Conservation (phyloP, 78 protist genomes). For the Cyanophora paradoxa region DNA sequence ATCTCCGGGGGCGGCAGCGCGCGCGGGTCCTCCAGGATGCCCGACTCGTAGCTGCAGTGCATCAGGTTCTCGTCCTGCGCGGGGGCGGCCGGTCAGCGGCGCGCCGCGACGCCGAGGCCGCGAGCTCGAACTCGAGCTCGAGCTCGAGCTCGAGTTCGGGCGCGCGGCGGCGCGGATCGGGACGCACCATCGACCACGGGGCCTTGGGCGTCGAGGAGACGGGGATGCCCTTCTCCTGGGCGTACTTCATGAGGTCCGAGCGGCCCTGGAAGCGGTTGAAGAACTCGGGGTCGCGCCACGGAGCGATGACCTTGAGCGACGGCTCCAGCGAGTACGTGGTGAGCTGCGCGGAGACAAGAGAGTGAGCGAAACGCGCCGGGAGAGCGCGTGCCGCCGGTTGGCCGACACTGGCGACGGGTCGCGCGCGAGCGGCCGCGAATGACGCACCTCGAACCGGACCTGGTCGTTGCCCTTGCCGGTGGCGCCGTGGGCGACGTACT, state of each 20-base stretch:
- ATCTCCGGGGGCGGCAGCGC: conserved; percentile 14
- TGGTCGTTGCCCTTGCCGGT: conserved; percentile 82
- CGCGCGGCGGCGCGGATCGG: too few relatives aligned
- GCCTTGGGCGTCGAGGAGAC: conserved; percentile 6
- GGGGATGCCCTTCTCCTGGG: conserved; percentile 12
- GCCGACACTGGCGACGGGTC: too few relatives aligned
- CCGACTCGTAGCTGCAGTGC: conserved; percentile 31
- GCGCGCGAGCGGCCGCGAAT: too few relatives aligned
- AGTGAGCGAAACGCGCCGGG: too few relatives aligned
- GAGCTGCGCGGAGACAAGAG: too few relatives aligned
- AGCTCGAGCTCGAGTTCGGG: too few relatives aligned
- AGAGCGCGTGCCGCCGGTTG: too few relatives aligned
- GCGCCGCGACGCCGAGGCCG: too few relatives aligned
- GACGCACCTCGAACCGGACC: conserved; percentile 71
- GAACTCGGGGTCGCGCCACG: conserved; percentile 55
- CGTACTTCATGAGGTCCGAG: conserved; percentile 18
- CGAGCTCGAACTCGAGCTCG: too few relatives aligned
- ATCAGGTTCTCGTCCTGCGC: conserved; percentile 33
- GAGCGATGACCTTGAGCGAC: conserved; percentile 51
- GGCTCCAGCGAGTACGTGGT: conserved; percentile 45
- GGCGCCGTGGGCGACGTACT: conserved; percentile 57
- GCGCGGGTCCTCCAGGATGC: conserved; percentile 38
- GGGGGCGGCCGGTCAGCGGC: background rate
- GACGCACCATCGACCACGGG: too few relatives aligned
- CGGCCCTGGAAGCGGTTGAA: conserved; percentile 25